Evolutionary conservation across 2,329 filamentous ascomycete genomes (phyloP).

Genomic region (Botryotinia narcissicola): DNA sequence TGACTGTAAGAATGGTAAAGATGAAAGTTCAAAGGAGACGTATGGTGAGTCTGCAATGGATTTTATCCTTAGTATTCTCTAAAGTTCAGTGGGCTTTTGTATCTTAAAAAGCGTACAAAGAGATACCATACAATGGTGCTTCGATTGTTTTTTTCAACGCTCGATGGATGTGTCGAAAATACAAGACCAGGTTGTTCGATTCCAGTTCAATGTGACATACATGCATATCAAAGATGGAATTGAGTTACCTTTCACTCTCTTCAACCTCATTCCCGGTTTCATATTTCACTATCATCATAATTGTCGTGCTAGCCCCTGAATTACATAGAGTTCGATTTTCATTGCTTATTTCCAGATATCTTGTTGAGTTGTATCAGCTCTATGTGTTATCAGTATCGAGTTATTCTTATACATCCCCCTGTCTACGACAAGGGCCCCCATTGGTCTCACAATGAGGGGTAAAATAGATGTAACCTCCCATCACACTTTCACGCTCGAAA

Average conservation of each 20-base stretch:
- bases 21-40: background rate
- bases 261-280: background rate
- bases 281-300: background rate
- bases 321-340: background rate
- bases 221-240: background rate
- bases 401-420: background rate
- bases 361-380: background rate
- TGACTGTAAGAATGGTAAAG: background rate
- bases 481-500: background rate
- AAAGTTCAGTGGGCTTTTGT: background rate
- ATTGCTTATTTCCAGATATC: background rate
- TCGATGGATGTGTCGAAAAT: background rate
- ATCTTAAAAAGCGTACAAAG: background rate
- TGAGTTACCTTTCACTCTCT: background rate
- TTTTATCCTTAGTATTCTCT: background rate
- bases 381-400: too few species aligned
- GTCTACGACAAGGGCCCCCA: background rate
- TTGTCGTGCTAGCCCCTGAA: background rate
- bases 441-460: background rate
- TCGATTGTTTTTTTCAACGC: background rate
- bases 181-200: too few species aligned
- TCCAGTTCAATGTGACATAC: background rate
- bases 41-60: background rate
- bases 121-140: too few species aligned
- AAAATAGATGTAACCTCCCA: background rate